Evolutionary conservation across 1,284 basidiomycete genomes (phyloP).

Genomic region (Papiliotrema flavescens): DNA sequence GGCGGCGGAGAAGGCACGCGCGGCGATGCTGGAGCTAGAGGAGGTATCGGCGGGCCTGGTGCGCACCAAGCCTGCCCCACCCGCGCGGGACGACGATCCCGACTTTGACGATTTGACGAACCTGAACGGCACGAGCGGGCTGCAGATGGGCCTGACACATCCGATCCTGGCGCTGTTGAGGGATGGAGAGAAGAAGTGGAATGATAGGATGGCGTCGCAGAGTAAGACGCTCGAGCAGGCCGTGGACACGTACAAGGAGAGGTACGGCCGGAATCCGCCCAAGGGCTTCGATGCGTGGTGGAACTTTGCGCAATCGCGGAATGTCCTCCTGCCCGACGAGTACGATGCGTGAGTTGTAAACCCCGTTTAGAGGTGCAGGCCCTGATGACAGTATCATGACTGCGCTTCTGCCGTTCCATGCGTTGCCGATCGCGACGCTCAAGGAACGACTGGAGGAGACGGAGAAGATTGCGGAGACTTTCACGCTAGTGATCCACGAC

Average conservation of each 20-base stretch:
- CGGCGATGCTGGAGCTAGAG: slow-evolving; percentile 30
- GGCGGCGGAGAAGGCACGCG: slow-evolving; percentile 33
- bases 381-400: slow-evolving; percentile 41
- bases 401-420: slow-evolving; percentile 46
- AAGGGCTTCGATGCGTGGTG: slow-evolving; percentile 50
- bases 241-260: slow-evolving; percentile 48
- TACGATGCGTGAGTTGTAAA: slow-evolving; percentile 41
- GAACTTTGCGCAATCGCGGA: slow-evolving; percentile 32
- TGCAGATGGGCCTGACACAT: slow-evolving; percentile 33
- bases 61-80: slow-evolving; percentile 11
- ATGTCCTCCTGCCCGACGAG: slow-evolving; percentile 48
- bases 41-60: slow-evolving; percentile 41
- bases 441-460: slow-evolving; percentile 36
- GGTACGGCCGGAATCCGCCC: slow-evolving; percentile 50
- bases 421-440: slow-evolving; percentile 38
- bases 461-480: slow-evolving; percentile 48
- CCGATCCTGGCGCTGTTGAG: slow-evolving; percentile 50
- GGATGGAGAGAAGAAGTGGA: slow-evolving; percentile 51
- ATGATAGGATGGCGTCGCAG: slow-evolving; percentile 47
- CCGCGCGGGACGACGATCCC: slow-evolving; percentile 18
- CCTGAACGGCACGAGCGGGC: slow-evolving; percentile 11
- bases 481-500: slow-evolving; percentile 47
- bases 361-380: not conserved
- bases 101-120: slow-evolving; percentile 26
- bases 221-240: slow-evolving; percentile 52